A percentile compares a stretch with the other conserved stretches of the same genome.
Conservation (phyloP, 805 yeast species). For the Monosporozyma aerobia region DNA sequence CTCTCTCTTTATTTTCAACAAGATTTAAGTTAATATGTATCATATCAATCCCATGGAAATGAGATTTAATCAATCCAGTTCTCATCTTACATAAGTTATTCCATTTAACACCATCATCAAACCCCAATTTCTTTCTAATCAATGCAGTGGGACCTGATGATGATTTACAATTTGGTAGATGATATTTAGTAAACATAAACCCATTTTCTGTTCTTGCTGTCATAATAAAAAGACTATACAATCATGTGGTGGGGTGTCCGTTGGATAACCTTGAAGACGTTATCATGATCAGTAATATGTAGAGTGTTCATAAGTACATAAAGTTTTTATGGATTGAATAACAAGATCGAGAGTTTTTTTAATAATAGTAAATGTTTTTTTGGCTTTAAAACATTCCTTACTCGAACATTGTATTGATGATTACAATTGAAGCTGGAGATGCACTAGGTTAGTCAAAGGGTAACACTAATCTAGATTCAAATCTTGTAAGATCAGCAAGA, state of each 20-base stretch:
- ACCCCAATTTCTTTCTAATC: slow-evolving; percentile 47
- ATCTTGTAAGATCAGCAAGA: too few species aligned
- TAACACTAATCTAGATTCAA: too few species aligned
- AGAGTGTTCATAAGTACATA: too few species aligned
- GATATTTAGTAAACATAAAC: not conserved
- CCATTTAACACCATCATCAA: slow-evolving; percentile 79
- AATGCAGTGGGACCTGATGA: slow-evolving; percentile 32
- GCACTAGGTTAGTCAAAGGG: too few species aligned
- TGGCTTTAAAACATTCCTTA: too few species aligned
- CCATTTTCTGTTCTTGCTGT: not conserved
- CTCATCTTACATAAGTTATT: slow-evolving; percentile 79
- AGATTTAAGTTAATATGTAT: slow-evolving; percentile 55
- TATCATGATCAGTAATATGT: too few species aligned
- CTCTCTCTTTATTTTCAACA: slow-evolving; percentile 80
- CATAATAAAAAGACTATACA: not conserved
- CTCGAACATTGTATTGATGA: too few species aligned
- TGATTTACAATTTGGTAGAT: slow-evolving; percentile 1
- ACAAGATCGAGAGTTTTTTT: too few species aligned
- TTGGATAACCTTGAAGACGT: too few species aligned
- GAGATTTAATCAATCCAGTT: slow-evolving; percentile 53
- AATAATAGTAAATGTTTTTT: too few species aligned
- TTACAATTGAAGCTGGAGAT: too few species aligned
- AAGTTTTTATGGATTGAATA: too few species aligned
- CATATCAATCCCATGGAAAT: slow-evolving; percentile 46
- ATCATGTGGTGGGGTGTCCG: not conserved